Conservation (phyloP, 352 stramenopile genomes). For the Phytopythium delawarense region DNA sequence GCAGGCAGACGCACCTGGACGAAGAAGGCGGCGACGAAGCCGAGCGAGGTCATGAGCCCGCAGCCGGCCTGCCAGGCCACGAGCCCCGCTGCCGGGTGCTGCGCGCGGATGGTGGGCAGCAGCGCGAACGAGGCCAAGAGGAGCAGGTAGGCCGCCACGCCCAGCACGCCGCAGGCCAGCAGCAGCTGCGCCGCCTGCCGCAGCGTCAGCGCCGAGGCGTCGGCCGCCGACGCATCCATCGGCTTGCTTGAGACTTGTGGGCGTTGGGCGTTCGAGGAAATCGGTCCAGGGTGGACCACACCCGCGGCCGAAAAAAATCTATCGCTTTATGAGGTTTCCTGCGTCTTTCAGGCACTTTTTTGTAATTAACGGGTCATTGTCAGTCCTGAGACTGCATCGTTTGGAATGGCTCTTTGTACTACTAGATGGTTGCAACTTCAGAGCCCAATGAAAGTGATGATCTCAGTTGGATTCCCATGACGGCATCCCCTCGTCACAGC, state of each 20-base stretch:
- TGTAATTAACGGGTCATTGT: neutral
- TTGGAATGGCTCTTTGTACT: too few species aligned
- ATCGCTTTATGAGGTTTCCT: neutral
- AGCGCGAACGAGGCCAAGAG: constrained; percentile 68
- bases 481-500: neutral
- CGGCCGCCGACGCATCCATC: neutral
- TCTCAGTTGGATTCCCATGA: too few species aligned
- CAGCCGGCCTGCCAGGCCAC: constrained; percentile 79
- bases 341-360: neutral
- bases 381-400: too few species aligned
- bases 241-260: neutral
- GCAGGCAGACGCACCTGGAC: constrained; percentile 24
- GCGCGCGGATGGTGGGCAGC: constrained; percentile 70
- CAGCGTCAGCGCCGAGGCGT: constrained; percentile 35
- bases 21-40: constrained; percentile 57
- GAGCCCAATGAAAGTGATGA: neutral
- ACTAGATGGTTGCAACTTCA: too few species aligned
- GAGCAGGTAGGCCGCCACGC: constrained; percentile 52
- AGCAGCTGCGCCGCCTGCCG: constrained; percentile 47
- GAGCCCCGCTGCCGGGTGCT: constrained; percentile 71
- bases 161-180: constrained; percentile 55
- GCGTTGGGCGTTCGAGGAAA: neutral
- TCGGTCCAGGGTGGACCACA: constrained; percentile 3
- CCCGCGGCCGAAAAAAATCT: neutral
- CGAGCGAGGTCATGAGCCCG: constrained; percentile 49